Percentiles rank a stretch among this genome's conserved stretches.
phyloP scores from a whole-genome alignment of 306 rosid species.

The Trichosanthes cucumerina region DNA sequence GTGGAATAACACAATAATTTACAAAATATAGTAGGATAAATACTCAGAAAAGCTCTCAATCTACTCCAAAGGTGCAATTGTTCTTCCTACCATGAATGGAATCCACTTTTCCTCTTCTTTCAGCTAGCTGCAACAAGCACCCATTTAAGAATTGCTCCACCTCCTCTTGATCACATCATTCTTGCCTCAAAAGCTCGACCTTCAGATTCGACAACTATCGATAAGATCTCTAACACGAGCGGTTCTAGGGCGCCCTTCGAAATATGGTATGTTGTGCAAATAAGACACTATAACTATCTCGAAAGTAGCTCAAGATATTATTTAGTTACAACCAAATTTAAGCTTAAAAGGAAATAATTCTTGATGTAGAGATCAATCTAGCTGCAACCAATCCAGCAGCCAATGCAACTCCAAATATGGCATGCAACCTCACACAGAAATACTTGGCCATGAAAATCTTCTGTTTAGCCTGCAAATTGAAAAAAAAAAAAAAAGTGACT shows the following conservation, averaged over 20 bases:
- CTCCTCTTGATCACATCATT: background rate
- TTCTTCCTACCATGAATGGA: background rate
- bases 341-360: background rate
- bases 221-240: background rate
- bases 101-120: no score
- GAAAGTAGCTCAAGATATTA: background rate
- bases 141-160: background rate
- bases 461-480: constrained; percentile 46
- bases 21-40: background rate
- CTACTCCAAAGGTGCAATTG: background rate
- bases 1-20: no score
- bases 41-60: background rate
- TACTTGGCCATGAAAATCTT: constrained; percentile 95
- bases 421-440: constrained; percentile 75
- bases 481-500: no score
- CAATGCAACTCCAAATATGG: constrained; percentile 69
- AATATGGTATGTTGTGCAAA: background rate
- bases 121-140: background rate
- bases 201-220: background rate
- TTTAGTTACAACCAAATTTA: background rate
- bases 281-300: background rate
- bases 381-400: constrained; percentile 64
- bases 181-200: background rate
- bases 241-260: background rate
- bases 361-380: constrained; percentile 26